phyloP scores from a whole-genome alignment of 306 rosid genomes.

The Sicyos baderoa region DNA sequence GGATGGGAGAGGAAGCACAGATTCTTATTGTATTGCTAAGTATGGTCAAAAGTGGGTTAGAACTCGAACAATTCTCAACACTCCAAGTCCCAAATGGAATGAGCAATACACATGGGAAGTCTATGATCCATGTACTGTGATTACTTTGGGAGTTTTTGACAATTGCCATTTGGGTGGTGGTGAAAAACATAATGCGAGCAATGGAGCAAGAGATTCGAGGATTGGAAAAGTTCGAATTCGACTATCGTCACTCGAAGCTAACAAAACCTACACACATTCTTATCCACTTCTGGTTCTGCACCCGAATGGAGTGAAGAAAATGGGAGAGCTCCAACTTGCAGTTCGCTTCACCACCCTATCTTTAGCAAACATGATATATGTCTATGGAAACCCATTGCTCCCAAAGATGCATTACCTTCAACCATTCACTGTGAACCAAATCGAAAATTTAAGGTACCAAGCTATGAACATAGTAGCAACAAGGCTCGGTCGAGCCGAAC shows the following conservation, averaged over 20 bases:
- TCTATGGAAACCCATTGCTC: constrained; percentile 75
- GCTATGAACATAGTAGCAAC: constrained; percentile 80
- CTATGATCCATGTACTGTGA: constrained; percentile 85
- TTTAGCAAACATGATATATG: constrained; percentile 54
- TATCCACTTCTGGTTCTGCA: constrained; percentile 77
- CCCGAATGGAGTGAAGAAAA: constrained; percentile 79
- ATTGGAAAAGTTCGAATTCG: constrained; percentile 91
- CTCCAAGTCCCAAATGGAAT: constrained; percentile 76
- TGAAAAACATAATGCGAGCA: constrained; percentile 35
- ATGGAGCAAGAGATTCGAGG: constrained; percentile 45
- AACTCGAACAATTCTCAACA: constrained; percentile 76
- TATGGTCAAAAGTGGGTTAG: constrained; percentile 94
- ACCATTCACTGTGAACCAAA: constrained; percentile 84
- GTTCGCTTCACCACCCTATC: constrained; percentile 80
- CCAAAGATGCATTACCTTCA: constrained; percentile 93
- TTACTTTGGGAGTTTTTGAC: constrained; percentile 75
- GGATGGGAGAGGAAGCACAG: constrained; percentile 61
- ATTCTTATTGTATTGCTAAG: constrained; percentile 79
- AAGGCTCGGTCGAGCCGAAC: constrained; percentile 83
- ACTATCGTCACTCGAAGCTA: constrained; percentile 78
- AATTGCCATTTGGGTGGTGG: constrained; percentile 64
- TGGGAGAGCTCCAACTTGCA: constrained; percentile 89
- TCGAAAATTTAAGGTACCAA: constrained; percentile 71
- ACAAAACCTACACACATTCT: constrained; percentile 55
- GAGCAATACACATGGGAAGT: constrained; percentile 98